Evolutionary conservation across 139 green algal genomes (phyloP), one percentile per base, ranked within the genome.

Genomic region (Mychonastes homosphaera): DNA sequence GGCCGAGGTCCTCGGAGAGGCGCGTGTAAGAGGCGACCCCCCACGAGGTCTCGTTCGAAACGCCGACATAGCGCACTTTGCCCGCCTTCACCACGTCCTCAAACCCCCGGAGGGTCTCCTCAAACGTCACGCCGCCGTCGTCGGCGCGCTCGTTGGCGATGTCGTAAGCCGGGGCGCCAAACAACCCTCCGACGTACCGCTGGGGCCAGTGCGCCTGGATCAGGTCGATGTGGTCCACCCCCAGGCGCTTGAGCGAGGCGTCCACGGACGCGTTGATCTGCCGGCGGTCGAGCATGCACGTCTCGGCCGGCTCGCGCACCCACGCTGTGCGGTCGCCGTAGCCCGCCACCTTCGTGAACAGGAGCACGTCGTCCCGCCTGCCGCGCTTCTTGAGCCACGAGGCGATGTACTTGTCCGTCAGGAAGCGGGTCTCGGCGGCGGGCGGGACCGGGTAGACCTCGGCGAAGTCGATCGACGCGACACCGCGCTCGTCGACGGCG

Each of bases 41-140:
- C n/a, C 80, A 92, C 32, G 62, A 75, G 1, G 88, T 96, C 70
- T 97, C 88, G 47, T 96, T 96, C 26, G 65, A 83, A 4, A 96
- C 78, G n/a, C 88, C 88, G 0, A 92, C 52, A 73, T 95, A 78
- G 8, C 83, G 70, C 16, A 95, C 87, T 76, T 97, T 97, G 35
- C 88, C 88, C 3, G 77, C 65, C 51, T 85, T 71, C 29, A 96
- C 49, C 2, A 96, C 69, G n/a, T 81, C 56, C 55, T 88, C 64
- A 29, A 97, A 55, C 0, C 65, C 87, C 2, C 52, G 39, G 46
- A 95, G 76, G 77, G 95, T 84, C 72, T 92, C 84, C 54, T 95
- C 87, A 69, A 95, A 94, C 0, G 87, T 77, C 5, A 94, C 64
- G 53, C 76, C 64, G 0, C 50, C 67, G 21, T 77, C 53, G 18